Evolutionary conservation across 2,329 filamentous ascomycete genomes (phyloP), one percentile per base, ranked within the genome.

Genomic region (Epichloe scottii): DNA sequence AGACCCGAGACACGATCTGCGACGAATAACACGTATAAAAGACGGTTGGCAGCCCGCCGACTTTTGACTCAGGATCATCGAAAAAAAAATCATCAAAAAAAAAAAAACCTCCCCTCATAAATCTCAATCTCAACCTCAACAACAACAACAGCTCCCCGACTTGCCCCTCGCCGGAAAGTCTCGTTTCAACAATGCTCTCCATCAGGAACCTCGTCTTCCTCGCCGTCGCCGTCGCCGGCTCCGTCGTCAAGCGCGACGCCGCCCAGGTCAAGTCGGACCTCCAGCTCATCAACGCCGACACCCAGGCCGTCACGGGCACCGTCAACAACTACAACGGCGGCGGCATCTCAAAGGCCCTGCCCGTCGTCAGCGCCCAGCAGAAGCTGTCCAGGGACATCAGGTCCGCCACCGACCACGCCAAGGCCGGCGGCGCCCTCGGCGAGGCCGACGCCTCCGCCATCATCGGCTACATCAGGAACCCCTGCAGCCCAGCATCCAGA

Each of bases 131-230:
- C 23, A 5, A 23, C 37, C 44, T 15, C 15, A 21, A 19, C 17
- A 12, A 30, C 12, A 37, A 12, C 3, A 21, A 2, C 23, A 14
- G 10, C 19, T 19, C 26, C 23, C 39, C 10, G n/a, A n/a, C 15
- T 15, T 33, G 14, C 12, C 15, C 37, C 15, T 10, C 15, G 1
- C 15, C 17, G 1, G n/a, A n/a, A 37, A 39, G 23, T 23, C 23
- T 1, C 23, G 23, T 26, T 10, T 30, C 5, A 17, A 46, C 21
- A 33, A 53, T 53, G 51, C 48, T 46, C 17, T 53, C 39, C 48
- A 10, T 50, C 51, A 53, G 50, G 44, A 50, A 43, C 51, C n/a
- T 53, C 19, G 10, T 53, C 48, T 43, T 48, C 39, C 48, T 53
- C 15, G 47, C 51, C 41, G 48, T 44, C 3, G 41, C 51, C 21